Evolutionary conservation across 805 yeast species (phyloP), one percentile per base, ranked within the genome.

Genomic region (Gaillardinia entomophila): DNA sequence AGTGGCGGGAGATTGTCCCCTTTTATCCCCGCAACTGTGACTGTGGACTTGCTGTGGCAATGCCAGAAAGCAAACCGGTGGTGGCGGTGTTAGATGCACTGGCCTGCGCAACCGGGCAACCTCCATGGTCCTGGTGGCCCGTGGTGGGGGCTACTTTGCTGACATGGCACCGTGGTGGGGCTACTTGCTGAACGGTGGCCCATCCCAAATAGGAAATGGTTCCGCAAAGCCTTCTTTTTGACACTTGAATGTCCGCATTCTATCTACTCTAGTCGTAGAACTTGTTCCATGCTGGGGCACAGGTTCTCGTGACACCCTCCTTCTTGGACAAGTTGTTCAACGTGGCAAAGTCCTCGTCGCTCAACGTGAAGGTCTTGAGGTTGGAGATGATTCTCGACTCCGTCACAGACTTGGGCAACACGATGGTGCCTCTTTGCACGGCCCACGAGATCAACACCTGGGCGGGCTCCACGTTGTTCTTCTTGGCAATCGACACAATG

Each of bases 361-460:
- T 43, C 43, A 65, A 56, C 13, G 31, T 40, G 32, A 63, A 45
- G 10, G 68, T 61, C 40, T 62, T 48, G 42, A 61, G 49, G 50
- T 68, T 59, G 27, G 60, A 45, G 40, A 57, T 43, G 39, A 66
- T 49, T 49, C 70, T 51, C 10, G 57, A 43, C 28, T 53, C 60
- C n/a, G 49, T 53, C 16, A 51, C 46, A 11, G 67, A 60, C 43
- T 60, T 65, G 6, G 65, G 63, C 33, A 64, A 51, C 13, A 74
- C 75, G 24, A 75, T 72, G 19, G 71, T 60, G 19, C 72, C 77
- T 57, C 82, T 73, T 45, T 65, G 57, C 15, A 73, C 54, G 20
- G 73, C 77, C 86, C 84, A 79, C 14, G 79, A 71, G 36, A 78
- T 58, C 26, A 74, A 55, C 13, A 77, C 47, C 34, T 71, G 70